A percentile compares a stretch with the other conserved stretches of the same genome.
Evolutionary conservation across 805 yeast species (phyloP).

Genomic region (Kazachstania kunashirensis): DNA sequence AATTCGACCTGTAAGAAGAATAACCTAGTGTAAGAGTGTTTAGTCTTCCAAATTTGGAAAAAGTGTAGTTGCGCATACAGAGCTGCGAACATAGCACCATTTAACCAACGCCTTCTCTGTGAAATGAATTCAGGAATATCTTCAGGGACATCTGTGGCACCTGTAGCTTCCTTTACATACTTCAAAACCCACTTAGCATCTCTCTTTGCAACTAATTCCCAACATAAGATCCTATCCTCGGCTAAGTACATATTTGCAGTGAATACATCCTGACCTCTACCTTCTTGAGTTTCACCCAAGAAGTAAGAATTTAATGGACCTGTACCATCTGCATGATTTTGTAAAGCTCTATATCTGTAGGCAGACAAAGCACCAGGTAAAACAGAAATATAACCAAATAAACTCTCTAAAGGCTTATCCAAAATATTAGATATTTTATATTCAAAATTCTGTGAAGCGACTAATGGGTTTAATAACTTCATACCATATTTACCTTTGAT

Average conservation of each 20-base stretch:
- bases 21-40: slow-evolving; percentile 75
- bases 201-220: slow-evolving; percentile 87
- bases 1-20: slow-evolving; percentile 78
- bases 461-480: slow-evolving; percentile 78
- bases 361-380: slow-evolving; percentile 95
- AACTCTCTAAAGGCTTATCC: slow-evolving; percentile 88
- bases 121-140: slow-evolving; percentile 86
- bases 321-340: slow-evolving; percentile 78
- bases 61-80: slow-evolving; percentile 79
- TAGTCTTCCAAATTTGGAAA: slow-evolving; percentile 79
- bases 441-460: slow-evolving; percentile 93
- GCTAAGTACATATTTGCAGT: slow-evolving; percentile 96
- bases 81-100: slow-evolving; percentile 97
- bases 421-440: slow-evolving; percentile 94
- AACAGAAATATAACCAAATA: slow-evolving; percentile 87
- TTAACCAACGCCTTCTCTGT: slow-evolving; percentile 96
- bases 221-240: slow-evolving; percentile 91
- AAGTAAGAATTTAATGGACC: slow-evolving; percentile 87
- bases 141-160: slow-evolving; percentile 97
- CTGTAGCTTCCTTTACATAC: slow-evolving; percentile 85
- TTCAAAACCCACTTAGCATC: slow-evolving; percentile 81
- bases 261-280: slow-evolving; percentile 63
- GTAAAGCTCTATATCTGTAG: slow-evolving; percentile 78
- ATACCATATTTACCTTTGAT: slow-evolving; percentile 85
- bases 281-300: slow-evolving; percentile 67